Conservation (phyloP, 495 filamentous ascomycete genomes). For the Penicillium bovifimosum region DNA sequence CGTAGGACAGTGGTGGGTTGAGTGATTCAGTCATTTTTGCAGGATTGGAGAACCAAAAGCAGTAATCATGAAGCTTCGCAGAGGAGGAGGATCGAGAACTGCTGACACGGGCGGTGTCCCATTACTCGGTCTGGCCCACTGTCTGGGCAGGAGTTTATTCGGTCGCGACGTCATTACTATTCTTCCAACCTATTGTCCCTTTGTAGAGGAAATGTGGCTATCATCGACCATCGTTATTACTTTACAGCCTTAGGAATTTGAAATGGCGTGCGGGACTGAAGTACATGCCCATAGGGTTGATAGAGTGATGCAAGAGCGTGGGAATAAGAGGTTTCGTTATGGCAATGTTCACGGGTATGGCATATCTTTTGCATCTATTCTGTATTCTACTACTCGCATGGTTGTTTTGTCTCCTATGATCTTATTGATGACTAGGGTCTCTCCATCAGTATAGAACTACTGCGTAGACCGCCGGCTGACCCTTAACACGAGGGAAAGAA, state of each 20-base stretch:
- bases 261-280: no score
- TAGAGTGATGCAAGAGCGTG: neutral
- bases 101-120: constrained; percentile 3
- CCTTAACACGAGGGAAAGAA: no score
- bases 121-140: neutral
- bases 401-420: no score
- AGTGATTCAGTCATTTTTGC: constrained; percentile 39
- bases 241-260: no score
- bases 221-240: neutral
- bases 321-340: neutral
- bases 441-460: no score
- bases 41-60: neutral
- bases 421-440: no score
- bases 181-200: neutral
- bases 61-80: neutral
- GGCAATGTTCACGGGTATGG: neutral
- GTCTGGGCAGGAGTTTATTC: neutral
- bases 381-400: no score
- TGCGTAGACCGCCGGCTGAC: no score
- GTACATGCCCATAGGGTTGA: no score
- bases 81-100: constrained; percentile 1
- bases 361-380: neutral
- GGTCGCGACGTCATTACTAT: constrained; percentile 1
- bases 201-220: neutral
- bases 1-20: constrained; percentile 63